Evolutionary conservation across 169 alveolate species (phyloP), one percentile per base, ranked within the genome.

Genomic region (Cryptosporidium sp.): DNA sequence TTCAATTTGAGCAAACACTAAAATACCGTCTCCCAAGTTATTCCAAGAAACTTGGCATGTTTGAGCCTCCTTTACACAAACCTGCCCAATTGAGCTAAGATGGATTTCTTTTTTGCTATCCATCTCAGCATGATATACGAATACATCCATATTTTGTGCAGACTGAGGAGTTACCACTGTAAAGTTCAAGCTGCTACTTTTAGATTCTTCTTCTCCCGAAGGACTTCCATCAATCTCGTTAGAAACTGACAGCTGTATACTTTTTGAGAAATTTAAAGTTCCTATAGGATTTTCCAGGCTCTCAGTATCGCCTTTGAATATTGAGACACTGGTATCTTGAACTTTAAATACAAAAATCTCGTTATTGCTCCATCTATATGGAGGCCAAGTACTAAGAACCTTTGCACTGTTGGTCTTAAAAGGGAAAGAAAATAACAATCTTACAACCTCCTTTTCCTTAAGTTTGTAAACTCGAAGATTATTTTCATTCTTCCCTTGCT

Each of bases 301-400:
- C 33, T 80, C 89, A 14, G 74, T 58, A 43, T 80, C 80, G 12
- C 89, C 74, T 21, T 65, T 65, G 33, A 59, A 80, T 37, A 80
- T 80, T 2, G 89, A 80, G 14, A 80, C 45, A 48, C 89, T 62
- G n/a, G 89, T 80, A 18, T 80, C 89, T 21, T 80, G 89, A 16
- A 80, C 89, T n/a, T 80, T 80, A 29, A 80, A 80, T 61, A 65
- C 89, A 23, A 59, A 80, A n/a, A 80, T 16, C 70, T 80, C 89
- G n/a, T 80, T 65, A 41, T 80, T 80, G 33, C 89, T 80, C 89
- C 89, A 80, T 33, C 89, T 59, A 48, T 80, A 80, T 23, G 89
- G 89, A 65, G 89, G 89, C 89, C 89, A 80, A 9, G 89, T 80
- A 48, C 89, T 62, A 26, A 80, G 35, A 1, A 80, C 89, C 52